Percentiles rank a stretch among this genome's conserved stretches.
These are phyloP conservation scores for Clonostachys solani DNA, from an alignment of 2,329 filamentous ascomycete species.

Conservation along the genomic window DNA sequence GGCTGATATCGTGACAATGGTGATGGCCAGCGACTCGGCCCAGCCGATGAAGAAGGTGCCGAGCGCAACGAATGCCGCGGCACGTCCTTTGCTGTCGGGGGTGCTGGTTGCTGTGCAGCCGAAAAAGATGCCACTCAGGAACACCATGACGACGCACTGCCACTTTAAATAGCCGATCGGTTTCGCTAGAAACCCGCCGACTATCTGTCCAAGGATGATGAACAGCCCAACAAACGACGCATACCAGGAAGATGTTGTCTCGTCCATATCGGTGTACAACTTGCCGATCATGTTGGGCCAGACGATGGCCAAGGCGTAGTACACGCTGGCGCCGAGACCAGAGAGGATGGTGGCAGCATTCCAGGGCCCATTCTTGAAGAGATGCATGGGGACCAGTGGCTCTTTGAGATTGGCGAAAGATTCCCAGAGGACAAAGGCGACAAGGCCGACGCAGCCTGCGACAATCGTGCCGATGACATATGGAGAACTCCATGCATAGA, in stretches of 20 bases:
- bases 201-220: conserved; percentile 16
- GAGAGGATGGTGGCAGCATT: conserved; percentile 21
- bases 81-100: conserved; percentile 15
- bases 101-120: conserved; percentile 18
- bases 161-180: conserved; percentile 21
- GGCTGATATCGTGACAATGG: conserved; percentile 23
- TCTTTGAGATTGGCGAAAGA: conserved; percentile 17
- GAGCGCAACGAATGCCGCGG: conserved; percentile 17
- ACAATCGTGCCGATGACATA: conserved; percentile 21
- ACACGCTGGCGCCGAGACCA: conserved; percentile 27
- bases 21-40: conserved; percentile 25
- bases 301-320: conserved; percentile 29
- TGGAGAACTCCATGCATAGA: conserved; percentile 23
- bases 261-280: conserved; percentile 17
- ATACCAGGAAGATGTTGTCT: conserved; percentile 15
- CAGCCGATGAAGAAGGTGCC: conserved; percentile 28
- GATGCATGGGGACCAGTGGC: conserved; percentile 26
- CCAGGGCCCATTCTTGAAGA: conserved; percentile 24
- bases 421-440: conserved; percentile 19
- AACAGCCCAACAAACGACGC: conserved; percentile 18
- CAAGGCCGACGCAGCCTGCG: conserved; percentile 12
- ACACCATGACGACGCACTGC: conserved; percentile 19
- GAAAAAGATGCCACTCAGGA: conserved; percentile 20
- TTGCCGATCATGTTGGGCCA: conserved; percentile 27
- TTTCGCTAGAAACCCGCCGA: conserved; percentile 15